Conservation (phyloP, 805 yeast genomes). For the Nakazawaea wickerhamii region DNA sequence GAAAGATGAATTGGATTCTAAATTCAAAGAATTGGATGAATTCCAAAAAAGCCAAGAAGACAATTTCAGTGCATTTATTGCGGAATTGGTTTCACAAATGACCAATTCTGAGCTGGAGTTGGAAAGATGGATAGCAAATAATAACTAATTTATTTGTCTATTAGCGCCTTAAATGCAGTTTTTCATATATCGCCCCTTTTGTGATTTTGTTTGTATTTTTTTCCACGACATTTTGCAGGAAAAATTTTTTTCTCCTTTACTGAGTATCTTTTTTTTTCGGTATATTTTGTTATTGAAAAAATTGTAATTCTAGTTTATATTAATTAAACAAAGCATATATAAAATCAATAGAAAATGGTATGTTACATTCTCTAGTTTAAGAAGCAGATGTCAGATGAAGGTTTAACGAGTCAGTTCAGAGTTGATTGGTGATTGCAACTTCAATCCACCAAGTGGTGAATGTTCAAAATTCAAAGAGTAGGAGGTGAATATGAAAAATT, state of each 20-base stretch:
- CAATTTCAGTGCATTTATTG: conserved; percentile 1
- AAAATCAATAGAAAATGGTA: conserved; percentile 12
- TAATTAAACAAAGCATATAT: conserved; percentile 4
- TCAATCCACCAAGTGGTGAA: too few species aligned
- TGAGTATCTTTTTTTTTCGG: neutral
- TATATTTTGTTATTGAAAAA: neutral
- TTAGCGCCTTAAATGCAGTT: neutral
- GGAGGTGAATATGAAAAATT: too few species aligned
- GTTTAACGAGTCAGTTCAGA: too few species aligned
- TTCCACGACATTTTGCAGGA: neutral
- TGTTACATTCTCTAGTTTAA: too few species aligned
- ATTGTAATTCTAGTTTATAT: neutral
- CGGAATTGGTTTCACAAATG: conserved; percentile 1
- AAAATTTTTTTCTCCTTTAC: neutral
- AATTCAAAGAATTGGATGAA: conserved; percentile 5
- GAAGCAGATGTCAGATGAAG: neutral
- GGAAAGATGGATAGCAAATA: conserved; percentile 2
- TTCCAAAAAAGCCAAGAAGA: conserved; percentile 6
- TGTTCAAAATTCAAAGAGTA: too few species aligned
- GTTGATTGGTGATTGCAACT: too few species aligned
- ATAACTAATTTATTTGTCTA: neutral
- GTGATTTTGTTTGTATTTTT: neutral
- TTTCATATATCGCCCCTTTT: neutral
- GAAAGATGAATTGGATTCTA: conserved; percentile 1
- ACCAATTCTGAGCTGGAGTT: conserved; percentile 3